These are phyloP conservation scores for Conticribra weissflogii DNA, from an alignment of 108 stramenopile genomes.

Conservation along the genomic window DNA sequence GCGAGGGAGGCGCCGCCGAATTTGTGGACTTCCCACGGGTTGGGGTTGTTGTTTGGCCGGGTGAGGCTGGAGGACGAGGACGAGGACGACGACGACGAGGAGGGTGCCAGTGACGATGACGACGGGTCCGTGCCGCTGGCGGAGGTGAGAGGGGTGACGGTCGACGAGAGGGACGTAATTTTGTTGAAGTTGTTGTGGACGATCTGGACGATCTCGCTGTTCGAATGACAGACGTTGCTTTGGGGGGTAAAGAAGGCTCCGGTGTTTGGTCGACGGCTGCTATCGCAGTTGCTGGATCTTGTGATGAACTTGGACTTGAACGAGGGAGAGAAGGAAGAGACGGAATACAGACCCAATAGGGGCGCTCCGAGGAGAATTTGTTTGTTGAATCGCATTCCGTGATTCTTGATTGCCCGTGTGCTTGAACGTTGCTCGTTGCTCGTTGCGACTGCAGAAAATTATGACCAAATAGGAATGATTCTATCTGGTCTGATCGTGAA, in stretches of 20 bases:
- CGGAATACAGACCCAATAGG: not conserved
- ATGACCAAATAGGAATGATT: too few relatives aligned
- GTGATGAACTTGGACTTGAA: not conserved
- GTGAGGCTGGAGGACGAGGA: constrained; percentile 12
- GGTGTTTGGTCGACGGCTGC: not conserved
- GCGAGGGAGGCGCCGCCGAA: constrained; percentile 72
- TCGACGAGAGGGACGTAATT: constrained; percentile 1
- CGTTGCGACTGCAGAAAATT: too few relatives aligned
- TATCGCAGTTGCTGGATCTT: too few relatives aligned
- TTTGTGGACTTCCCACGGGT: constrained; percentile 72
- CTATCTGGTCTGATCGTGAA: too few relatives aligned
- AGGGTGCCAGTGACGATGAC: not conserved
- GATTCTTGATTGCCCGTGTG: too few relatives aligned
- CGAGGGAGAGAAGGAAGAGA: not conserved
- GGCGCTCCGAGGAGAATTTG: not conserved
- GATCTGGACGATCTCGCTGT: too few relatives aligned
- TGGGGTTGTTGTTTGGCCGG: constrained; percentile 19
- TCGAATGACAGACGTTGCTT: too few relatives aligned
- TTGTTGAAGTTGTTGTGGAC: too few relatives aligned
- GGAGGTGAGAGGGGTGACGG: not conserved
- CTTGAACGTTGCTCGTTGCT: too few relatives aligned
- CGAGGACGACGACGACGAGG: not conserved
- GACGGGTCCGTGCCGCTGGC: not conserved
- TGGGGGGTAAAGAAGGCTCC: not conserved
- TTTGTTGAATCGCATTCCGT: not conserved